Conservation (phyloP, 495 filamentous ascomycete genomes). For the Entonaema liquescens region DNA sequence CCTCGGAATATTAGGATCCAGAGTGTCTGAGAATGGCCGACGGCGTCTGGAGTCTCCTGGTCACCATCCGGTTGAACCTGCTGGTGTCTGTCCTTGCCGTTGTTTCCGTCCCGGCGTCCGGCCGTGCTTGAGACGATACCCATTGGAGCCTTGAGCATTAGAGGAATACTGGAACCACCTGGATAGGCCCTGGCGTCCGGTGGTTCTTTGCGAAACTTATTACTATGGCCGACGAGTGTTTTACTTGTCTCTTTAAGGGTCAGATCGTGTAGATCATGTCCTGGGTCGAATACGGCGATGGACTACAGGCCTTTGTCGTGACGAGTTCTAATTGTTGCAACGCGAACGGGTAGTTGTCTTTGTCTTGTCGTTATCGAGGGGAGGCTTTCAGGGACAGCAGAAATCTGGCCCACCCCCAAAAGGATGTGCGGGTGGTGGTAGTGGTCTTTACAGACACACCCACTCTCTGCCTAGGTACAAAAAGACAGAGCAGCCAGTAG, state of each 20-base stretch:
- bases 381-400: constrained; percentile 36
- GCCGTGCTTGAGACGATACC: constrained; percentile 38
- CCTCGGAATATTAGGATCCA: constrained; percentile 44
- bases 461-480: constrained; percentile 21
- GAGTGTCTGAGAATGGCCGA: constrained; percentile 35
- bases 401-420: constrained; percentile 38
- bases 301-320: constrained; percentile 37
- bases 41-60: constrained; percentile 13
- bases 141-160: constrained; percentile 40
- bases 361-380: constrained; percentile 40
- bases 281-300: constrained; percentile 26
- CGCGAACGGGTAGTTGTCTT: constrained; percentile 38
- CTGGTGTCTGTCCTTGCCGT: constrained; percentile 31
- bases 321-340: constrained; percentile 24
- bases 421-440: constrained; percentile 33
- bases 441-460: constrained; percentile 41
- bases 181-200: constrained; percentile 14
- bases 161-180: constrained; percentile 17
- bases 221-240: constrained; percentile 14
- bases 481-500: constrained; percentile 25
- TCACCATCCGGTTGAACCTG: constrained; percentile 5
- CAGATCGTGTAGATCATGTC: constrained; percentile 31
- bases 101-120: constrained; percentile 30
- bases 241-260: constrained; percentile 34
- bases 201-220: constrained; percentile 21